Conservation (phyloP, 2,329 filamentous ascomycete genomes). For the Tolypocladium paradoxum region DNA sequence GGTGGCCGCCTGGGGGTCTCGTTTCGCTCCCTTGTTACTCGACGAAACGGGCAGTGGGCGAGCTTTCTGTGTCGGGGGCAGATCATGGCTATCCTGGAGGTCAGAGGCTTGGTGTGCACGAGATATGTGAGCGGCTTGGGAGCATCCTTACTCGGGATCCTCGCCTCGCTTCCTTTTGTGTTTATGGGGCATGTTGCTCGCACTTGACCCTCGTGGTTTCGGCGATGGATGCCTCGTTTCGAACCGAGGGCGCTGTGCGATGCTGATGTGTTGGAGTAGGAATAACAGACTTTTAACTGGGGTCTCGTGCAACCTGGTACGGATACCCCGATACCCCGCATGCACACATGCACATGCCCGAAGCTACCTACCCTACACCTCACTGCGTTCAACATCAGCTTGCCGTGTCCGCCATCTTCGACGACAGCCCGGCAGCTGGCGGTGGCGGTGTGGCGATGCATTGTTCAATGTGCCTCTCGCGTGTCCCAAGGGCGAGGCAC, state of each 20-base stretch:
- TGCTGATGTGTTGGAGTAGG: background rate
- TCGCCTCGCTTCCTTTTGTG: conserved; percentile 59
- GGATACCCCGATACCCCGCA: no score
- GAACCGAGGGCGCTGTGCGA: background rate
- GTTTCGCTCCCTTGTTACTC: conserved; percentile 15
- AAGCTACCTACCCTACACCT: no score
- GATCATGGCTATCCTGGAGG: conserved; percentile 30
- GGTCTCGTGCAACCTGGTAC: no score
- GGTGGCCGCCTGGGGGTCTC: conserved; percentile 26
- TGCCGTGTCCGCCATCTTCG: no score
- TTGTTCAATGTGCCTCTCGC: background rate
- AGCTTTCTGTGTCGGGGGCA: conserved; percentile 38
- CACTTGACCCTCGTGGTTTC: background rate
- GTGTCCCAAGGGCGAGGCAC: background rate
- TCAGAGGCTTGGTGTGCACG: conserved; percentile 5
- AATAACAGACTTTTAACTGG: background rate
- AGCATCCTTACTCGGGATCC: conserved; percentile 35
- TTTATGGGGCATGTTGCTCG: conserved; percentile 65
- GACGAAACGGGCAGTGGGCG: conserved; percentile 37
- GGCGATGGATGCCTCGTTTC: background rate
- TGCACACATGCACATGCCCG: no score
- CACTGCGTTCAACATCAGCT: no score
- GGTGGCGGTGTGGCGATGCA: background rate
- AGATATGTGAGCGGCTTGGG: background rate
- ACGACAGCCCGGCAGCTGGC: background rate